phyloP scores from a whole-genome alignment of 1,284 basidiomycete species.

The Malassezia sympodialis region DNA sequence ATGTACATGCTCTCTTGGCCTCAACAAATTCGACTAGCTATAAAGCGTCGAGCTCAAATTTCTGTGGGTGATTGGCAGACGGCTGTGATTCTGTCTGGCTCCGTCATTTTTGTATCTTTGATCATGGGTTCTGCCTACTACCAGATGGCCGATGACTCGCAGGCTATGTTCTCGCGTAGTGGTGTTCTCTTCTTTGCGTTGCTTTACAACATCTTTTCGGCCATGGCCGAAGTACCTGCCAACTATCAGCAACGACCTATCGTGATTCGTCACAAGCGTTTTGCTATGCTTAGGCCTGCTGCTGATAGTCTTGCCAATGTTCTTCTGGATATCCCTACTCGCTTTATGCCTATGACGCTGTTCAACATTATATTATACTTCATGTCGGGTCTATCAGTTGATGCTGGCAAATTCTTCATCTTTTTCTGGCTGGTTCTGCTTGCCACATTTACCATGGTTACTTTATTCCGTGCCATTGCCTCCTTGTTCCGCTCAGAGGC shows the following conservation, averaged over 20 bases:
- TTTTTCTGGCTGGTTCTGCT: slow-evolving; percentile 22
- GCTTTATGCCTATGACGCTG: slow-evolving; percentile 19
- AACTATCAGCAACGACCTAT: slow-evolving; percentile 32
- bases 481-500: slow-evolving; percentile 22
- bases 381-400: slow-evolving; percentile 24
- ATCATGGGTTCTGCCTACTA: slow-evolving; percentile 70
- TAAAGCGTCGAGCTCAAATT: slow-evolving; percentile 60
- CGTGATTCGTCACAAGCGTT: slow-evolving; percentile 32
- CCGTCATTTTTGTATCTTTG: slow-evolving; percentile 54
- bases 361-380: slow-evolving; percentile 39
- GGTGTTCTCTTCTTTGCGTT: slow-evolving; percentile 24
- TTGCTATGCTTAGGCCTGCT: slow-evolving; percentile 33
- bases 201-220: slow-evolving; percentile 51
- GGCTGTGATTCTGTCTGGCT: slow-evolving; percentile 38
- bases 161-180: slow-evolving; percentile 62
- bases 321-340: slow-evolving; percentile 34
- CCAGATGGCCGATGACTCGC: slow-evolving; percentile 56
- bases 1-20: slow-evolving; percentile 32
- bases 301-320: slow-evolving; percentile 28
- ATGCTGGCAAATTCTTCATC: slow-evolving; percentile 34
- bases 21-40: slow-evolving; percentile 57
- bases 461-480: slow-evolving; percentile 32
- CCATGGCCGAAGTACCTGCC: slow-evolving; percentile 43
- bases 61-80: slow-evolving; percentile 55
- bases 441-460: slow-evolving; percentile 29